These are phyloP conservation scores for Hypoxylon intermedium DNA, from an alignment of 495 filamentous ascomycete species.

Conservation along the genomic window DNA sequence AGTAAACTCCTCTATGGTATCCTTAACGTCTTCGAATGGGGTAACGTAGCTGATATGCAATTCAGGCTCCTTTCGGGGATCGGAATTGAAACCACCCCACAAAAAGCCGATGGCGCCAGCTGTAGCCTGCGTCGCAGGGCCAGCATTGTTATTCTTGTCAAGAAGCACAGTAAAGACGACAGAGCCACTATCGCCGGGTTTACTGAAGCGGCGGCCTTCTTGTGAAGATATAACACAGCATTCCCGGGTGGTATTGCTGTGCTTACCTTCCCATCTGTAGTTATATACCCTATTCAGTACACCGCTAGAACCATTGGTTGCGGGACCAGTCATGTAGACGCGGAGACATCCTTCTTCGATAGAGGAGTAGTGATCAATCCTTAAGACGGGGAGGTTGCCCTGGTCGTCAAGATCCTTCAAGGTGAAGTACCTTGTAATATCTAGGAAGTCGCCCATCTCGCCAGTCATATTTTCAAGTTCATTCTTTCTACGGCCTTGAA, in stretches of 20 bases:
- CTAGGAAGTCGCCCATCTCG: neutral
- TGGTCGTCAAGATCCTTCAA: neutral
- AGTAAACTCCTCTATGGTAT: neutral
- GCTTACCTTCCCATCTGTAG: no score
- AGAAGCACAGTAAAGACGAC: neutral
- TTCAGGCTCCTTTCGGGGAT: neutral
- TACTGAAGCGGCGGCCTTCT: neutral
- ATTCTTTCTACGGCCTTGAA: neutral
- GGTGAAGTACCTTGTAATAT: neutral
- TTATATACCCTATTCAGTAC: no score
- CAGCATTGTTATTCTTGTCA: no score
- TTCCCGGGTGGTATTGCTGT: neutral
- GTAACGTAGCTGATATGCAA: neutral
- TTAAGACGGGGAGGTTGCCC: no score
- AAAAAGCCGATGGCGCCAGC: neutral
- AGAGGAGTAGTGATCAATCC: no score
- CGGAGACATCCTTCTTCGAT: no score
- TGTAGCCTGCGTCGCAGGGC: neutral
- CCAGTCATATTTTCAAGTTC: neutral
- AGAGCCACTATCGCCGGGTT: neutral
- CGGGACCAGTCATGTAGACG: no score
- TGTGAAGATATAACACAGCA: no score
- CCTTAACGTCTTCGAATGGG: neutral
- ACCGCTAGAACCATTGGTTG: neutral
- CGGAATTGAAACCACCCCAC: no score